These are phyloP conservation scores for Yamadazyma siamensis DNA, from an alignment of 1,139 yeast species.

Conservation along the genomic window DNA sequence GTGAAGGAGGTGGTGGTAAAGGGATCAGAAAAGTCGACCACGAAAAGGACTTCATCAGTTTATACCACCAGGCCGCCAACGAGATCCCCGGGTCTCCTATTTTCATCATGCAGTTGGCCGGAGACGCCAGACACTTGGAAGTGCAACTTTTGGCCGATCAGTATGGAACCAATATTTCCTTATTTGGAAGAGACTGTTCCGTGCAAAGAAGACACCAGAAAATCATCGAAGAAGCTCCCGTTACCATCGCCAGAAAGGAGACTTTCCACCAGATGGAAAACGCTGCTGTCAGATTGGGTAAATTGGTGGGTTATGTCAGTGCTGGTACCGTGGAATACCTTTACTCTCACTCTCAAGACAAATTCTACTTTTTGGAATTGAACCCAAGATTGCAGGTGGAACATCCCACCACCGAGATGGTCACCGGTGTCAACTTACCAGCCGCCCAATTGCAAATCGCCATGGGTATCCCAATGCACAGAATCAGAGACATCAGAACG, in stretches of 20 bases:
- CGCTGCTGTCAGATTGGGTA: slow-evolving; percentile 96
- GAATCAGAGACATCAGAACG: slow-evolving; percentile 87
- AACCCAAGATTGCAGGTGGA: slow-evolving; percentile 98
- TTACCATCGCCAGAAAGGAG: slow-evolving; percentile 82
- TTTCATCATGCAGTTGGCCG: slow-evolving; percentile 91
- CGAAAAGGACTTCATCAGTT: slow-evolving; percentile 65
- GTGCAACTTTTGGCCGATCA: slow-evolving; percentile 94
- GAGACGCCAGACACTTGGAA: slow-evolving; percentile 92
- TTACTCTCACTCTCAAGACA: slow-evolving; percentile 89
- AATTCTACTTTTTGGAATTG: slow-evolving; percentile 91
- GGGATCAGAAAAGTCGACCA: slow-evolving; percentile 91
- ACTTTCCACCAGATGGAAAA: slow-evolving; percentile 91
- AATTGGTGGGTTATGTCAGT: slow-evolving; percentile 93
- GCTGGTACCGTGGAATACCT: slow-evolving; percentile 99
- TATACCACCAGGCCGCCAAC: slow-evolving; percentile 86
- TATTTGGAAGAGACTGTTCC: slow-evolving; percentile 95
- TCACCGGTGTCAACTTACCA: slow-evolving; percentile 94
- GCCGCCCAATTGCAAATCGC: slow-evolving; percentile 98
- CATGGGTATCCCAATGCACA: slow-evolving; percentile 97
- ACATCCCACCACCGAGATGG: slow-evolving; percentile 99
- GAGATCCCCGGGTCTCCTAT: slow-evolving; percentile 97
- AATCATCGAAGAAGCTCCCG: slow-evolving; percentile 96
- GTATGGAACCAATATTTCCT: slow-evolving; percentile 89
- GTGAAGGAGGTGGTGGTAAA: slow-evolving; percentile 99
- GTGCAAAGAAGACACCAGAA: slow-evolving; percentile 97